Evolutionary conservation across 2,329 filamentous ascomycete genomes (phyloP).

Genomic region (Byssochlamys sp.): DNA sequence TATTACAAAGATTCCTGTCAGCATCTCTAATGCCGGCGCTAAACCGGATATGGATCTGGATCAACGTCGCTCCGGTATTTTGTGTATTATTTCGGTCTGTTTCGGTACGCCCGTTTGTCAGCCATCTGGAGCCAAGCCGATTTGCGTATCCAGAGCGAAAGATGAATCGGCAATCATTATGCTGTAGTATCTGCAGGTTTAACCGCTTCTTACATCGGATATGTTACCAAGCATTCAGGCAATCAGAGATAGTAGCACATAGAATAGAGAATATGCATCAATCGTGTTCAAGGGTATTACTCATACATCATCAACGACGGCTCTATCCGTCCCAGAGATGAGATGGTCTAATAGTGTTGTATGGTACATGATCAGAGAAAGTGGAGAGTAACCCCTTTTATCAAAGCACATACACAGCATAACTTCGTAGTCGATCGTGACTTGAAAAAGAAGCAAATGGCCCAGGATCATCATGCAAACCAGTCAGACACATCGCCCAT

Average conservation of each 20-base stretch:
- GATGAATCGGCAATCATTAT: not conserved
- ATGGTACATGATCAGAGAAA: not conserved
- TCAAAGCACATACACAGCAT: not conserved
- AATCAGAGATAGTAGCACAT: not conserved
- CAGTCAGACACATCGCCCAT: not conserved
- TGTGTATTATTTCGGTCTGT: not conserved
- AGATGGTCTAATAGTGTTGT: not conserved
- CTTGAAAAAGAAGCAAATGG: not conserved
- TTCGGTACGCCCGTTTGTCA: not conserved
- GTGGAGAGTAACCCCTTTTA: not conserved
- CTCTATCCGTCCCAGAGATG: not conserved
- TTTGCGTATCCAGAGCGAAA: not conserved
- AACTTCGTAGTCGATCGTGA: not conserved
- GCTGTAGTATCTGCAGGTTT: not conserved
- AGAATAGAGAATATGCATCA: not conserved
- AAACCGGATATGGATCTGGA: not conserved
- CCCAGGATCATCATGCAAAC: not conserved
- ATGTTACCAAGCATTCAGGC: not conserved
- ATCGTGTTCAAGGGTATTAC: not conserved
- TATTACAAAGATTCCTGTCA: conserved; percentile 21
- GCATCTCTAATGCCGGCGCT: conserved; percentile 5
- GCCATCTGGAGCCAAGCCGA: not conserved
- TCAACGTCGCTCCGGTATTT: not conserved
- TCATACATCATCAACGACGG: not conserved
- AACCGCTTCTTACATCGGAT: not conserved